Evolutionary conservation across 2,329 filamentous ascomycete species (phyloP), one percentile per base, ranked within the genome.

Genomic region (Phoma sp.): DNA sequence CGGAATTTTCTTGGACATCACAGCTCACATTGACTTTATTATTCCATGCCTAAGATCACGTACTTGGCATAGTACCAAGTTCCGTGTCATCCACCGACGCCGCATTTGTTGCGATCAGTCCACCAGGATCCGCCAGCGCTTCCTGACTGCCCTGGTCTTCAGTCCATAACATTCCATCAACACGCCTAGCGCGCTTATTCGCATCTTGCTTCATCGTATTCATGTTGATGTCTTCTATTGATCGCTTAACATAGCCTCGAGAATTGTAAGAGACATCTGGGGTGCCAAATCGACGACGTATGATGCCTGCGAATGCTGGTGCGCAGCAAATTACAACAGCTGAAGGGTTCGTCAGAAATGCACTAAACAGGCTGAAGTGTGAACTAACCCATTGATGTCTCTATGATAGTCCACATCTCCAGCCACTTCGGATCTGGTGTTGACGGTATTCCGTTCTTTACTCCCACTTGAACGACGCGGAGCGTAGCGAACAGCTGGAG

Each of bases 281-380:
- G 14, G 38, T 50, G 13, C 47, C 47, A 8, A 50, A 50, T 5
- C 24, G 48, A 30, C 35, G 23, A 7, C 33, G 41, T 30, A 52
- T 32, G n/a, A 46, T 39, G 6, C 25, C 8, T 4, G 41, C 41
- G 10, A 52, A 46, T 13, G 48, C 40, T 8, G 41, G 24, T 11
- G 25, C 25, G 14, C 48, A 46, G 24, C 48, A 11, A 25, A 39
- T 51, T 13, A 51, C 45, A 24, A 51, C 40, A 51, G 47, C 47
- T 51, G 18, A 18, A 18, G 13, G 7, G 7, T 11, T 33, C 13
- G 32, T 33, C 13, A 33, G 10, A 11, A 8, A 11, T 33, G 4
- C 13, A 13, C 4, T 39, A 30, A 18, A 25, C 7, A 1, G 3
- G 14, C 4, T 4, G 22, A n/a, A 11, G 8, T n/a, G 4, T 27